Base-by-base conservation (phyloP, 371 early-diverging fungal genomes). In the Dichotomocladium elegans region DNA sequence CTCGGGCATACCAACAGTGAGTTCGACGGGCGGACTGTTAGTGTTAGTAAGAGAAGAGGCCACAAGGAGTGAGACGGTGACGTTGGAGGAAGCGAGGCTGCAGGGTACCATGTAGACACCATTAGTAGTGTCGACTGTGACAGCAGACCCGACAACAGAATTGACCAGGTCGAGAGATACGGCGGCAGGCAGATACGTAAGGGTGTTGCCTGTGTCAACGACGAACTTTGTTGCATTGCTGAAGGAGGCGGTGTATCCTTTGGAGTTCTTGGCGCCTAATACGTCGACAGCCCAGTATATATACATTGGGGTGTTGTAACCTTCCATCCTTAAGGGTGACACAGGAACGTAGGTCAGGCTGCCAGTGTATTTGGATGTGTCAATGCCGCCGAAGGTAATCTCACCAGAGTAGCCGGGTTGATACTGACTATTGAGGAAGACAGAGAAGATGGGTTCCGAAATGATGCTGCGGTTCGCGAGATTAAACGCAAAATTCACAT, bases 151-250 rank as follows among this genome's bases (percentile, higher is more conserved):
- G n/a, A 28, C 45, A 14, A 47, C 37, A 5, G 48, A 19, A 28
- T 43, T n/a, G n/a, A n/a, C n/a, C n/a, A n/a, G n/a, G n/a, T n/a
- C 48, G n/a, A 15, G 27, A 3, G 48, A 30, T 3, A 55, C 30
- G 2, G 17, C 22, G 2, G 26, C 21, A 14, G 70, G 69, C 21
- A 69, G 30, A 34, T 71, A 71, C 19, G 72, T 66, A 22, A 71
- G 47, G 0, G 75, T 75, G 22, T 67, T 71, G 4, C 75, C 75
- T 8, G 75, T 75, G 43, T 75, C 75, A 12, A 74, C 50, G 19
- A 75, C 63, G 40, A 55, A 15, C n/a, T 37, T 24, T n/a, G n/a
- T n/a, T n/a, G n/a, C n/a, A 9, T 27, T 24, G 19, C 21, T 44
- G 3, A 44, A 14, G 14, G 9, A n/a, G 14, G 26, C 15, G 0